These are phyloP conservation scores for Daphne laureola DNA, from an alignment of 441 rosid species.

Conservation along the genomic window DNA sequence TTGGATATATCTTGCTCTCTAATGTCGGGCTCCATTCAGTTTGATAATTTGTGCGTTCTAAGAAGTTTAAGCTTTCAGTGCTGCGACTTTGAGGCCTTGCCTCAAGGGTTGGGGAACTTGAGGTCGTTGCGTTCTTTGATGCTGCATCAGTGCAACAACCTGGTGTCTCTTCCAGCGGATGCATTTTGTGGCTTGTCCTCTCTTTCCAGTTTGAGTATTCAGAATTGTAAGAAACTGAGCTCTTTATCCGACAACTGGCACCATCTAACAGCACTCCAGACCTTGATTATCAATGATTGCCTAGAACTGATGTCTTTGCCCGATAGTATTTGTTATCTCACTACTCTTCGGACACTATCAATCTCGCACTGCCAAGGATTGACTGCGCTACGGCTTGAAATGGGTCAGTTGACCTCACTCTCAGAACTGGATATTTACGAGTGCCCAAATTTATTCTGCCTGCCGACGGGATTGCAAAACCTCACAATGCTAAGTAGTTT, in stretches of 20 bases:
- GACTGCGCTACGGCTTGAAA: conserved; percentile 11
- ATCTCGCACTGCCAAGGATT: not conserved
- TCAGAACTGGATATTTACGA: fast-evolving
- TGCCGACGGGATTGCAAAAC: conserved; percentile 14
- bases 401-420: conserved; percentile 7
- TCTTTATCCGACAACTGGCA: conserved; percentile 1
- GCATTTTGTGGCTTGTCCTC: conserved; percentile 5
- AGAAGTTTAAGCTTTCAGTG: fast-evolving
- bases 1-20: not conserved
- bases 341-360: conserved; percentile 5
- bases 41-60: conserved; percentile 2
- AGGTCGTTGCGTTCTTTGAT: not conserved
- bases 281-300: not conserved
- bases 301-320: conserved; percentile 6
- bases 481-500: not conserved
- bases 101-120: conserved; percentile 11
- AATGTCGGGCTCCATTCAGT: not conserved
- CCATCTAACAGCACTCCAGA: conserved; percentile 1
- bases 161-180: not conserved
- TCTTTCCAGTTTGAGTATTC: not conserved
- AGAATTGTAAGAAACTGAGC: not conserved
- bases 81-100: conserved; percentile 11
- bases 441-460: conserved; percentile 10
- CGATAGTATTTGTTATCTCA: conserved; percentile 6
- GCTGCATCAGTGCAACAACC: not conserved